Evolutionary conservation across 345 rosid genomes (phyloP), one percentile per base, ranked within the genome.

Genomic region (Hevea brasiliensis): DNA sequence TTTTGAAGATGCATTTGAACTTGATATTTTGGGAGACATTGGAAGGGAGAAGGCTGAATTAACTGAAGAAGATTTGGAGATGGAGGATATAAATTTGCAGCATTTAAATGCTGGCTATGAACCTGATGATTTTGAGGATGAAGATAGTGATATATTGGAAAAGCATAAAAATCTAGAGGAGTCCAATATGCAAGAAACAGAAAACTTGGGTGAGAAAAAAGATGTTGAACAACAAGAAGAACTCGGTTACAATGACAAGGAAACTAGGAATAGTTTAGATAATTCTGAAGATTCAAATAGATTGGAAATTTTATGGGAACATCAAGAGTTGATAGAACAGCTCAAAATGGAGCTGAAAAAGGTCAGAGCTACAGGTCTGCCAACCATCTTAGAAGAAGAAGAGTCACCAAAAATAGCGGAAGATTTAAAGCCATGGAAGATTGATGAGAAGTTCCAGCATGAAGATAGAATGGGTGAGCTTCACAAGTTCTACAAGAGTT

Each of bases 391-490:
- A 3, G 99, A 95, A 74, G 96, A 92, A 29, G 92, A 87, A 2
- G 96, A 90, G 71, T 85, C 81, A 41, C 96, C 97, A 0, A 88
- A 86, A 51, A 85, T 92, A 59, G 86, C 82, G 81, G 97, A 91
- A 63, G 94, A 89, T 83, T 83, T 95, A 65, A 95, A 89, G 80
- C 98, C 98, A 58, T 92, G 94, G 96, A 95, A 87, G 79, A 92
- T 95, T 17, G 94, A 94, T 54, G 93, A 91, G 58, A 91, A 80
- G 67, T 85, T 80, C 55, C 89, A 80, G 37, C 87, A 84, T 24
- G 90, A 75, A 72, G 91, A 88, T 61, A 86, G 73, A 57, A 87
- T 92, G 84, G 79, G 86, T 2, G 97, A 88, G 80, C 93, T 95
- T 80, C 97, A 92, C 80, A 92, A 86, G 79, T 88, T 95, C 79